These are phyloP conservation scores for Skeletonema potamos DNA, from an alignment of 108 stramenopile genomes.

Conservation along the genomic window DNA sequence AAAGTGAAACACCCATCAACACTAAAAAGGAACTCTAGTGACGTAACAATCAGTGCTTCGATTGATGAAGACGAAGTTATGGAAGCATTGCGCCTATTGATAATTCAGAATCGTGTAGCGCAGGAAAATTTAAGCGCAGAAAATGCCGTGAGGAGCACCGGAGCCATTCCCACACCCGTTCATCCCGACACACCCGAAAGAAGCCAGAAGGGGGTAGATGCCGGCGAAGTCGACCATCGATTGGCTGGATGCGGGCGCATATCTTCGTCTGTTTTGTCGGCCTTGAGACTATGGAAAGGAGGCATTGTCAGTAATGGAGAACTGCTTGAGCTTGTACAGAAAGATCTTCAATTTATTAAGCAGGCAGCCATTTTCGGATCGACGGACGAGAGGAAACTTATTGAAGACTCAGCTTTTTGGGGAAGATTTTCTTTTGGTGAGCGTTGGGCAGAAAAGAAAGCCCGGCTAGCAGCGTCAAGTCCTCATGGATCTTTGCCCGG, in stretches of 20 bases:
- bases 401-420: slow-evolving; percentile 89
- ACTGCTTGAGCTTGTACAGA: slow-evolving; percentile 84
- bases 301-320: slow-evolving; percentile 80
- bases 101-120: slow-evolving; percentile 82
- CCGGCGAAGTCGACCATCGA: slow-evolving; percentile 79
- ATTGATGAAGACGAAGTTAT: slow-evolving; percentile 82
- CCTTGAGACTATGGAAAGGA: slow-evolving; percentile 83
- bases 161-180: slow-evolving; percentile 2
- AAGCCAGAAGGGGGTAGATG: slow-evolving; percentile 71
- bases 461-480: slow-evolving; percentile 79
- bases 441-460: slow-evolving; percentile 92
- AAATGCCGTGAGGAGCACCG: slow-evolving; percentile 49
- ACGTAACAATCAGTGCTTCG: slow-evolving; percentile 28
- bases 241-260: slow-evolving; percentile 81
- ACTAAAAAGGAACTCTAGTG: neutral
- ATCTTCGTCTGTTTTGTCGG: slow-evolving; percentile 78
- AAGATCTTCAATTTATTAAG: slow-evolving; percentile 75
- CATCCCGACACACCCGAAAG: slow-evolving; percentile 15
- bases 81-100: slow-evolving; percentile 78
- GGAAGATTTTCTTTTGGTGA: slow-evolving; percentile 93
- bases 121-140: slow-evolving; percentile 63
- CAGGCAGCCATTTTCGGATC: slow-evolving; percentile 52
- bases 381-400: slow-evolving; percentile 64
- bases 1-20: neutral
- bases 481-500: slow-evolving; percentile 70